Conservation (phyloP, 2,329 filamentous ascomycete species). For the Sporothrix sp. region DNA sequence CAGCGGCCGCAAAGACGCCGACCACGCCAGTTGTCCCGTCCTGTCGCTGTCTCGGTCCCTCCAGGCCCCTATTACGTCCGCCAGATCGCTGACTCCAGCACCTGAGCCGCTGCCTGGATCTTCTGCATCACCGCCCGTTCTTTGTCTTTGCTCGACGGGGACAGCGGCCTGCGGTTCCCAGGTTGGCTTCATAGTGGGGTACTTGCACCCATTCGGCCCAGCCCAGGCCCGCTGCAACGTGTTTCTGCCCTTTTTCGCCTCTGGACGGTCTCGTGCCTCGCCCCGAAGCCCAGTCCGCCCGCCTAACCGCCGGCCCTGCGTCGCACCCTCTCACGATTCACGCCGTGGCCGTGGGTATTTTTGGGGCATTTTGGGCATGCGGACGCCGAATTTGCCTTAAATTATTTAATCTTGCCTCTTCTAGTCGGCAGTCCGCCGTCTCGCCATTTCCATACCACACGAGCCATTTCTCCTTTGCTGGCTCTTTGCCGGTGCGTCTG, state of each 20-base stretch:
- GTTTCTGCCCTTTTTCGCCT: background rate
- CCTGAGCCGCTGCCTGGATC: background rate
- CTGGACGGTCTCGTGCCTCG: background rate
- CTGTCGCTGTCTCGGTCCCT: too few relatives aligned
- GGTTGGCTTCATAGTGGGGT: background rate
- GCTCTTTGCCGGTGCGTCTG: background rate
- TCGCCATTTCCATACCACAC: background rate
- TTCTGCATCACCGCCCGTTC: background rate
- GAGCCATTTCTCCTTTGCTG: background rate
- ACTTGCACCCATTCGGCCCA: too few relatives aligned
- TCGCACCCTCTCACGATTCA: background rate
- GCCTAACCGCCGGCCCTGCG: constrained; percentile 1
- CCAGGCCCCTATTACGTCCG: background rate
- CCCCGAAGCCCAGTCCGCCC: background rate
- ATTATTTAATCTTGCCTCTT: constrained; percentile 2
- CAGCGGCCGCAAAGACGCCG: background rate
- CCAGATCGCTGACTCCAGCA: too few relatives aligned
- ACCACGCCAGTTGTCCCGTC: too few relatives aligned
- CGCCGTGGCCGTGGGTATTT: too few relatives aligned
- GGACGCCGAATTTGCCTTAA: constrained; percentile 7
- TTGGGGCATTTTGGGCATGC: too few relatives aligned
- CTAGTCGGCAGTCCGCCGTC: background rate
- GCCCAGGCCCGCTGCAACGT: too few relatives aligned
- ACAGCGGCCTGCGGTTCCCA: too few relatives aligned
- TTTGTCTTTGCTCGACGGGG: too few relatives aligned